Evolutionary conservation across 768 basidiomycete species (phyloP).

Genomic region (Leccinum uliginosum): DNA sequence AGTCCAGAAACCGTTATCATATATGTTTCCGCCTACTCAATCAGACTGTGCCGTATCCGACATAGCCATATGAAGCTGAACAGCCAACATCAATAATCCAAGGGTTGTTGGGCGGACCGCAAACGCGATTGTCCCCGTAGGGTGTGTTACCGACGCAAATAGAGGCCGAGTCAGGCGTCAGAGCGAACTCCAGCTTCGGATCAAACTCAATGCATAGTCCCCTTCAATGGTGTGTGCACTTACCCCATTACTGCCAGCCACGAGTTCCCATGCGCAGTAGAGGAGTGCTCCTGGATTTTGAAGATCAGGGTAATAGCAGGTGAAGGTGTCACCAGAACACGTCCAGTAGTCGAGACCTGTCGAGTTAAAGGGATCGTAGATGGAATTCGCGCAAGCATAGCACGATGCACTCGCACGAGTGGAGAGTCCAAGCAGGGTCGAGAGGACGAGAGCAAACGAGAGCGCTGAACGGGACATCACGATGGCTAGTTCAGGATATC

Average conservation of each 20-base stretch:
- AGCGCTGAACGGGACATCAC: background rate
- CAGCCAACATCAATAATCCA: background rate
- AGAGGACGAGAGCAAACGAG: background rate
- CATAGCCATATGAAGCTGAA: background rate
- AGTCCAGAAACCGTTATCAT: no score
- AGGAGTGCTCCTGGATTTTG: slow-evolving; percentile 7
- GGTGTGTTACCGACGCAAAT: background rate
- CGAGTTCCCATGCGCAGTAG: background rate
- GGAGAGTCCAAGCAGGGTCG: slow-evolving; percentile 1
- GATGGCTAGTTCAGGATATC: background rate
- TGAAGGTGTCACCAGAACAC: slow-evolving; percentile 5
- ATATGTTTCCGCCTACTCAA: background rate
- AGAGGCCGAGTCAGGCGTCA: slow-evolving; percentile 2
- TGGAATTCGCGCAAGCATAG: background rate
- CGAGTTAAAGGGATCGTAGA: background rate
- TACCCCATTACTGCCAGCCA: background rate
- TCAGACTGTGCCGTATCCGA: background rate
- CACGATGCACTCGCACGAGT: background rate
- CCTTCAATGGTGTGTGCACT: background rate
- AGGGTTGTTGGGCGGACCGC: slow-evolving; percentile 3
- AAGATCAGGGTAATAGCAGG: slow-evolving; percentile 7
- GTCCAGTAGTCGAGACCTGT: slow-evolving; percentile 8
- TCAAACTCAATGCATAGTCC: background rate
- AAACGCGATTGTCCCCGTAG: slow-evolving; percentile 2
- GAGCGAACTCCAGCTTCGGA: background rate